Base-by-base conservation (phyloP, 2,329 filamentous ascomycete genomes). In the Chaetomiaceae sp. region DNA sequence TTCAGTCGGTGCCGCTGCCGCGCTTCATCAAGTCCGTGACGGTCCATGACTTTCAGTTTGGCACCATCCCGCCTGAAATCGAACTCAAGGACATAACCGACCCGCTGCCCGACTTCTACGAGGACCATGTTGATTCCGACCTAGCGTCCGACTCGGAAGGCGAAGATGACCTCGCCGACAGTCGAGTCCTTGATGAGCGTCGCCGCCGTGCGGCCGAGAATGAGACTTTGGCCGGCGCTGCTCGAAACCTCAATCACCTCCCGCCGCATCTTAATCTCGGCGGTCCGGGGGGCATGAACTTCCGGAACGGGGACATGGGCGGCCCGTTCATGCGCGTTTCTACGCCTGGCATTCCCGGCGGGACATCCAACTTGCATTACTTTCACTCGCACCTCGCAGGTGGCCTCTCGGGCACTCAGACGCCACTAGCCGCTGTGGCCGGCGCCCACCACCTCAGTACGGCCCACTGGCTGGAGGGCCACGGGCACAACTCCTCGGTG, bases 51-150 rank as follows among this genome's bases (percentile, higher is more conserved):
- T 98, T 98, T 68, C 84, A 91, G 54, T 96, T 98, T 64, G 93
- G 93, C 38, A 80, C 74, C 22, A 81, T 91, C 40, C 75, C 86
- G 32, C 93, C 93, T 2, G 79, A 86, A 57, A 78, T 98, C 34
- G 88, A 94, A 62, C 83, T 98, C 60, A 97, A 96, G 68, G 93
- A 97, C 65, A 90, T 98, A 51, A 94, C 91, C 58, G 90, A 98
- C 63, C 93, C 93, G 2, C 76, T 97, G 48, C 84, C 89, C 1
- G 93, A 98, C 60, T 98, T 98, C 62, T 98, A 98, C 71, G 93
- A 96, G 58, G 83, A 87, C 56, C 81, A 86, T 20, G 71, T 81
- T 30, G 84, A 85, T 49, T 76, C 78, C 18, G 73, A 78, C 20
- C 76, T 78, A 32, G 75, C 72, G 30, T 76, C 81, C 11, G 73